Evolutionary conservation across 2,329 filamentous ascomycete genomes (phyloP).

Genomic region (Alternaria arborescens): DNA sequence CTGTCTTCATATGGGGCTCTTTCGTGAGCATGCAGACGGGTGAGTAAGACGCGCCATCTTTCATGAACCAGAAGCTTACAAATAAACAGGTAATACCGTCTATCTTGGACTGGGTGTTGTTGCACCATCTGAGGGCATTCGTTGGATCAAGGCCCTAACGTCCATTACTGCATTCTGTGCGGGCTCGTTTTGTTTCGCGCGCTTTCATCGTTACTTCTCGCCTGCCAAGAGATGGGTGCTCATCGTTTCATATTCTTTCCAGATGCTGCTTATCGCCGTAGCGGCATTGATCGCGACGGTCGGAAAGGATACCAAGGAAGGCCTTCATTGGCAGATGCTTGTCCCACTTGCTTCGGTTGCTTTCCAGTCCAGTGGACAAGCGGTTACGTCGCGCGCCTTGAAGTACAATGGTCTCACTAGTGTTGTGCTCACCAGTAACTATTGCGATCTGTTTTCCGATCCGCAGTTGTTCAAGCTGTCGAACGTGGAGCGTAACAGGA

Average conservation of each 20-base stretch:
- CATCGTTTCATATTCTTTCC: constrained; percentile 54
- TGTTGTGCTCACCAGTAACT: constrained; percentile 81
- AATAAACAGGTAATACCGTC: constrained; percentile 72
- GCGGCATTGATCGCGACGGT: constrained; percentile 56
- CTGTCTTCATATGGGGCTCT: constrained; percentile 78
- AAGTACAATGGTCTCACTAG: constrained; percentile 76
- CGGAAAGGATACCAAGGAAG: constrained; percentile 48
- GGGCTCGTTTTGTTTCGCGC: constrained; percentile 75
- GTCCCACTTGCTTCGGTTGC: constrained; percentile 74
- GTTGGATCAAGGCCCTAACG: constrained; percentile 76
- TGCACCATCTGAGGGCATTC: constrained; percentile 60
- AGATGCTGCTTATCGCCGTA: constrained; percentile 53
- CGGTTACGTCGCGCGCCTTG: constrained; percentile 75
- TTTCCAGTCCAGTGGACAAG: constrained; percentile 81
- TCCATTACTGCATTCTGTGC: constrained; percentile 76
- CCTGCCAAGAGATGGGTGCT: constrained; percentile 72
- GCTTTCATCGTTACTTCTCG: constrained; percentile 71
- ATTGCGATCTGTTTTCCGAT: constrained; percentile 81
- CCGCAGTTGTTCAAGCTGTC: constrained; percentile 56
- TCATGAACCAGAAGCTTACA: constrained; percentile 21
- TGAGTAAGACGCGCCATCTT: constrained; percentile 42
- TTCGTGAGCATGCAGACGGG: constrained; percentile 88
- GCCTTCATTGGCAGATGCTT: constrained; percentile 62
- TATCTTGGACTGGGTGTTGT: constrained; percentile 79
- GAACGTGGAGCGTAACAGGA: constrained; percentile 64